Evolutionary conservation across 495 filamentous ascomycete genomes (phyloP), one percentile per base, ranked within the genome.

Genomic region (Daldinia grandis): DNA sequence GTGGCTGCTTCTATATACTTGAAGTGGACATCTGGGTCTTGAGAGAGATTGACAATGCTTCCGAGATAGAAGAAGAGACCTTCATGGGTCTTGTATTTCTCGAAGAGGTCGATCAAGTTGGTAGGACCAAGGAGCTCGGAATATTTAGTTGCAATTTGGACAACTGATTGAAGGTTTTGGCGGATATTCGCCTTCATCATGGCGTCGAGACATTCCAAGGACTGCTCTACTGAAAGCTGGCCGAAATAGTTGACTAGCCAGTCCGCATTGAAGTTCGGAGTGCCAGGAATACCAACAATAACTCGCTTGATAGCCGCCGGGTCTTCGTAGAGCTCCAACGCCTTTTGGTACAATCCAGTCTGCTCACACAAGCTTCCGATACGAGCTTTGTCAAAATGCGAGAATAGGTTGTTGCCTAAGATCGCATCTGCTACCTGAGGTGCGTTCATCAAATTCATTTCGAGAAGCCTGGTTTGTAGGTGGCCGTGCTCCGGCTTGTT

Each of bases 1-100:
- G 95, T 97, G 33, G 96, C 95, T 62, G 96, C 94, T 82, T 98
- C 93, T 58, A 99, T 96, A 80, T 99, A 99, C 85, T 99, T 99
- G 89, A 97, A 99, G 79, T 93, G 89, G 42, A 99, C 95, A 74
- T 99, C 96, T 24, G 90, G 82, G 75, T 99, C 96, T 79, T 98
- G 92, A 66, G 92, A 96, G 25, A 99, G 81, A 78, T 99, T 99
- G 81, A 99, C 95, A 69, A 99, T 94, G 76, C 93, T 95, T 57
- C 94, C 95, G 58, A 99, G 88, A 81, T 97, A 99, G 84, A 95
- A 97, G 87, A 95, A 99, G 15, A 99, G 88, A 78, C 95, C 95
- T 80, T 99, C 95, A 30, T 92, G 90, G 31, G 94, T 98, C 76
- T 94, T 92, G 83, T 98, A 97, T 80, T 94, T 97, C 83, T 99